Evolutionary conservation across 306 rosid genomes (phyloP).

Genomic region (Oemleria cerasiformis): DNA sequence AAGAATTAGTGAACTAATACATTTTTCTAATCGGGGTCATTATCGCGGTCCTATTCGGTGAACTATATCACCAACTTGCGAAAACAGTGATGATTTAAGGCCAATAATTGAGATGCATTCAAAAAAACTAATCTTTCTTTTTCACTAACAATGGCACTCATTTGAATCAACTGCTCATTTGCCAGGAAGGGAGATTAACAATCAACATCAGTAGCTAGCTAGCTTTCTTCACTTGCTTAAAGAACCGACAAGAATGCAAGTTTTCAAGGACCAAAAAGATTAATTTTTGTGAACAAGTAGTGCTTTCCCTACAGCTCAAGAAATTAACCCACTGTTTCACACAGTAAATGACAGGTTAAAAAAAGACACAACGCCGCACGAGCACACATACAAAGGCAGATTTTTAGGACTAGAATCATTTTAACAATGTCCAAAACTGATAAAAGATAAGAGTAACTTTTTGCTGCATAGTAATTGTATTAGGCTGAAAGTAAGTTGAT

Average conservation of each 20-base stretch:
- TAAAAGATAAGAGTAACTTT: not conserved
- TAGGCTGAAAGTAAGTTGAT: not conserved
- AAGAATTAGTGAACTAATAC: not conserved
- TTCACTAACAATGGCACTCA: not conserved
- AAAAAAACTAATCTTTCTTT: not conserved
- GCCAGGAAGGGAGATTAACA: not conserved
- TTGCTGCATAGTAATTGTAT: not conserved
- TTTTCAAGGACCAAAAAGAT: not conserved
- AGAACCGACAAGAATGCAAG: not conserved
- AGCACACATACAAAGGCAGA: not conserved
- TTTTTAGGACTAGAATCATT: no score
- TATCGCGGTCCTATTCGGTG: not conserved
- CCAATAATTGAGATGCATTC: constrained; percentile 8
- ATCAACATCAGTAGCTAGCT: not conserved
- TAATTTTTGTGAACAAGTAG: not conserved
- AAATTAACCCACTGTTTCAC: not conserved
- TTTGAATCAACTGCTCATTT: constrained; percentile 2
- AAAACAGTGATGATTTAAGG: not conserved
- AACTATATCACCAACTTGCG: not conserved
- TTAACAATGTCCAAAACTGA: not conserved
- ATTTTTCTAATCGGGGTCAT: not conserved
- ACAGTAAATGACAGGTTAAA: not conserved
- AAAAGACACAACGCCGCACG: not conserved
- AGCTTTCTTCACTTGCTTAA: constrained; percentile 2
- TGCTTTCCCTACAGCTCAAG: not conserved